Conservation (phyloP, 2,329 filamentous ascomycete species). For the Didymella pomorum region DNA sequence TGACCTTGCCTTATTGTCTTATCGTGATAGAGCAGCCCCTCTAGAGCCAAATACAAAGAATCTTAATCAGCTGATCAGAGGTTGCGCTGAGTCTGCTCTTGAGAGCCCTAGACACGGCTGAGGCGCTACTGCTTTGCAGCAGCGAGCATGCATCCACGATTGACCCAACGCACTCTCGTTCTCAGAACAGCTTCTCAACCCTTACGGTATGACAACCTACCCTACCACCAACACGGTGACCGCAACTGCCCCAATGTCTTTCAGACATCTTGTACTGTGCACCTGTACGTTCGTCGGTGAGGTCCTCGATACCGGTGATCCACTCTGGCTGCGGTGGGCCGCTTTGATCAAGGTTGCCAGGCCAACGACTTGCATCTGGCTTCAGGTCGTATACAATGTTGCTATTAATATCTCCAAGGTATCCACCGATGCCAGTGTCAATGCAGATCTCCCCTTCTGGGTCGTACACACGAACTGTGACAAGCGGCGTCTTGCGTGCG, state of each 20-base stretch:
- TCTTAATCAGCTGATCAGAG: too few relatives aligned
- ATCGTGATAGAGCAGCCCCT: too few relatives aligned
- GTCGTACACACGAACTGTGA: conserved; percentile 64
- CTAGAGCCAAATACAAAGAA: too few relatives aligned
- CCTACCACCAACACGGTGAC: conserved; percentile 26
- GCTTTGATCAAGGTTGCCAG: conserved; percentile 18
- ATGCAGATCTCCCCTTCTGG: conserved; percentile 60
- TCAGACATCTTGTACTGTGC: conserved; percentile 5
- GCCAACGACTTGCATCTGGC: conserved; percentile 56
- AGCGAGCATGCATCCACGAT: neutral
- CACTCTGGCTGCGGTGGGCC: conserved; percentile 30
- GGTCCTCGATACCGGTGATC: conserved; percentile 38
- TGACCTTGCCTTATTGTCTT: too few relatives aligned
- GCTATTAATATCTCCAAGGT: conserved; percentile 67
- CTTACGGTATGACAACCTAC: conserved; percentile 17
- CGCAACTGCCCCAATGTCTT: conserved; percentile 24
- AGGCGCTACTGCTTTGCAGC: too few relatives aligned
- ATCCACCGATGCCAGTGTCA: conserved; percentile 66
- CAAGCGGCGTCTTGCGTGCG: conserved; percentile 62
- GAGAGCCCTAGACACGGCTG: too few relatives aligned
- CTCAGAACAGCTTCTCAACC: conserved; percentile 34
- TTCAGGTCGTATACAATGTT: conserved; percentile 67
- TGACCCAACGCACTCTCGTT: neutral
- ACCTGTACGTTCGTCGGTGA: conserved; percentile 27
- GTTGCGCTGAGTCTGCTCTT: too few relatives aligned